Evolutionary conservation across 108 stramenopile species (phyloP).

Genomic region (Chaetoceros muelleri): DNA sequence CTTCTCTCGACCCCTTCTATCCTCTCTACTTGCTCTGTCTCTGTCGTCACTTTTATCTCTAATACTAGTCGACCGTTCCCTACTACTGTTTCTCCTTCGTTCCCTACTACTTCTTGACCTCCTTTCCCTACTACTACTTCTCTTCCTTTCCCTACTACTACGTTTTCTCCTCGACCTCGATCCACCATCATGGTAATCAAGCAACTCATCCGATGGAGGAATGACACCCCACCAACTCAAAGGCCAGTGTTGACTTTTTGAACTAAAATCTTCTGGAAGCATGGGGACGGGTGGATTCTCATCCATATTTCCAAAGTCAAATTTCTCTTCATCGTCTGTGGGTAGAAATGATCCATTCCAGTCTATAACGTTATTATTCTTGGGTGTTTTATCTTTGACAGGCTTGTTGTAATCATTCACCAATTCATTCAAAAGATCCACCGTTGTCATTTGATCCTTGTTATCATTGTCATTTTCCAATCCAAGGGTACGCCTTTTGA

Average conservation of each 20-base stretch:
- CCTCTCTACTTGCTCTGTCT: no score
- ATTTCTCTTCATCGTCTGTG: not conserved
- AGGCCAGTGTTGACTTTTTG: constrained; percentile 21
- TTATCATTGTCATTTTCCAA: no score
- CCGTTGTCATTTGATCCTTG: no score
- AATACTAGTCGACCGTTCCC: no score
- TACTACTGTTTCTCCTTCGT: no score
- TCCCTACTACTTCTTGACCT: constrained; percentile 2
- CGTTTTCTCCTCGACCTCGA: not conserved
- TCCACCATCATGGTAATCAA: constrained; percentile 13
- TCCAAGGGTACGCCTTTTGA: no score
- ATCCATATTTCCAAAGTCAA: not conserved
- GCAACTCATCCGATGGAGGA: constrained; percentile 11
- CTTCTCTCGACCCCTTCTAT: no score
- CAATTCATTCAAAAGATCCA: no score
- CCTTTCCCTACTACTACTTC: constrained; percentile 3
- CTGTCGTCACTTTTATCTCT: no score
- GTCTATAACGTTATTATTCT: not conserved
- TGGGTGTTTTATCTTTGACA: no score
- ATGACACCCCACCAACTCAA: constrained; percentile 30
- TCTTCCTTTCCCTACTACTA: not conserved
- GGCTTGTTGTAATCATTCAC: no score
- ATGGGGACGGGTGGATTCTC: constrained; percentile 11
- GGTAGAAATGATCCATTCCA: not conserved
- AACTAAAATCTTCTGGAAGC: constrained; percentile 30